These are phyloP conservation scores for Penicillium vulpinum DNA, from an alignment of 2,329 filamentous ascomycete genomes.

Conservation along the genomic window DNA sequence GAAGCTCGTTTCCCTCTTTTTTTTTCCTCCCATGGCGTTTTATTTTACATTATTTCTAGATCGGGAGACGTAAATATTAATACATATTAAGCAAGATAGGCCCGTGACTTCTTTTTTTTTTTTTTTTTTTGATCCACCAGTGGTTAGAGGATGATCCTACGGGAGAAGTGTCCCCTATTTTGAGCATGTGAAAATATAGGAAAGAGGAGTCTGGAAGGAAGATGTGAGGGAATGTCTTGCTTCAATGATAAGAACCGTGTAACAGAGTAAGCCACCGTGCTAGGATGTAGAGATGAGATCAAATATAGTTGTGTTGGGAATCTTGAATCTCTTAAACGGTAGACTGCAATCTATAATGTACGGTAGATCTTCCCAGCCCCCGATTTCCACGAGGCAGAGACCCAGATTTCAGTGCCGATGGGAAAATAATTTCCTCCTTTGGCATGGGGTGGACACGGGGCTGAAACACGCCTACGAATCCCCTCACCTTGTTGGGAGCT, in stretches of 20 bases:
- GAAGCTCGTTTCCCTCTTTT: slow-evolving; percentile 19
- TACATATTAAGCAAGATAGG: background rate
- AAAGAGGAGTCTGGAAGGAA: background rate
- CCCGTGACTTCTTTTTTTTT: background rate
- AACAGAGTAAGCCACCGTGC: background rate
- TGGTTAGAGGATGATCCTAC: background rate
- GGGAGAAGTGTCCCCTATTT: background rate
- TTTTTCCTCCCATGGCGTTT: no score
- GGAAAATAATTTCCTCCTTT: slow-evolving; percentile 1
- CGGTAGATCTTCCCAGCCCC: slow-evolving; percentile 22
- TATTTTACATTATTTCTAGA: background rate
- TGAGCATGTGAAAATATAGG: background rate
- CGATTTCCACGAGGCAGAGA: slow-evolving; percentile 20
- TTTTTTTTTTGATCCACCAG: no score
- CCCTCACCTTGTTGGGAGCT: no score
- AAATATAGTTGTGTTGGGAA: background rate
- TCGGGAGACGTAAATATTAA: background rate
- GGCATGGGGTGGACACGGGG: slow-evolving; percentile 6
- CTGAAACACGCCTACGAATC: slow-evolving; percentile 21
- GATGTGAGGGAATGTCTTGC: background rate
- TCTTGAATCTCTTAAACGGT: slow-evolving; percentile 23
- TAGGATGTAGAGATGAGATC: background rate
- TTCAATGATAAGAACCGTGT: background rate
- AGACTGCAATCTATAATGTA: slow-evolving; percentile 18
- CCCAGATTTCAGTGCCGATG: slow-evolving; percentile 1